Conservation (phyloP, 2,329 filamentous ascomycete species). For the Epichloe uncinata region DNA sequence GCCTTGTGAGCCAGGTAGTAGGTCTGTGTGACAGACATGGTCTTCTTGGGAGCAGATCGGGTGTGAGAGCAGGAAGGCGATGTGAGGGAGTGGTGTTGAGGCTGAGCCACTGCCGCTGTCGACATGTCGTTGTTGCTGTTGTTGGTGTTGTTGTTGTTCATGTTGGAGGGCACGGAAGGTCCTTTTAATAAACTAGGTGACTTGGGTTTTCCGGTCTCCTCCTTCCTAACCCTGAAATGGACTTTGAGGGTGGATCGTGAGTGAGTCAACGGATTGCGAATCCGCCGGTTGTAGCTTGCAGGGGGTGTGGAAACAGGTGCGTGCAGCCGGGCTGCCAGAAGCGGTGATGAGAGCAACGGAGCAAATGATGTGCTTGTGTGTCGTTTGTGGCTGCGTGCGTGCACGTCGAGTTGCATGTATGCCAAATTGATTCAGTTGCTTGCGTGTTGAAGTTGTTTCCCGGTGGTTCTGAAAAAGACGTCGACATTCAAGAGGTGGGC, state of each 20-base stretch:
- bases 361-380: conserved; percentile 14
- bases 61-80: conserved; percentile 14
- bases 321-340: conserved; percentile 3
- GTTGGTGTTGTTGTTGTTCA: conserved; percentile 6
- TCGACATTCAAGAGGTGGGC: not conserved
- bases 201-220: conserved; percentile 8
- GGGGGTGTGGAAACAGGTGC: conserved; percentile 13
- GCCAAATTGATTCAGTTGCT: not conserved
- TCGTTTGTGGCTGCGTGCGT: too few relatives aligned
- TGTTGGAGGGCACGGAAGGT: conserved; percentile 5
- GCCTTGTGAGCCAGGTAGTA: conserved; percentile 98
- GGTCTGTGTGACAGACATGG: conserved; percentile 95
- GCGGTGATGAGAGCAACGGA: conserved; percentile 15
- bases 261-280: conserved; percentile 17
- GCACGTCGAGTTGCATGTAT: not conserved
- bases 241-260: conserved; percentile 4
- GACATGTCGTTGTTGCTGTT: conserved; percentile 12
- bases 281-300: conserved; percentile 9
- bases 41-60: conserved; percentile 45
- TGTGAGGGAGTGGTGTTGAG: conserved; percentile 10
- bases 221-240: conserved; percentile 8
- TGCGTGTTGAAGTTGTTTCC: not conserved
- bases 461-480: conserved; percentile 1
- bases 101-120: conserved; percentile 14
- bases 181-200: not conserved